These are phyloP conservation scores for Pichia californica DNA, from an alignment of 805 yeast species.

Conservation along the genomic window DNA sequence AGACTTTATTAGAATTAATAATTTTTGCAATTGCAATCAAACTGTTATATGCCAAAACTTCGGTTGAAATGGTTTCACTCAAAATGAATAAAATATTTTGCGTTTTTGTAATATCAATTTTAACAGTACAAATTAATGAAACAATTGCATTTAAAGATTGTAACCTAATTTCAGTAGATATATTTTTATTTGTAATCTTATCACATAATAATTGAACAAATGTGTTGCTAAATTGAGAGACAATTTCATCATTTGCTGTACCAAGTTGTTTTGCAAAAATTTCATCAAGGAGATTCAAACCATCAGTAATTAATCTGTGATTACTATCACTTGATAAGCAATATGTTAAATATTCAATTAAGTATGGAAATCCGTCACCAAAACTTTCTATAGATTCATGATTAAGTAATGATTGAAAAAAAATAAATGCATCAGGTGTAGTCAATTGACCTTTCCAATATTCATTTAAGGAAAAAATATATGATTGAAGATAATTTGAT, in stretches of 20 bases:
- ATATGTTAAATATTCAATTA: slow-evolving; percentile 17
- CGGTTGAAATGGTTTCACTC: slow-evolving; percentile 21
- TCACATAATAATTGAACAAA: slow-evolving; percentile 17
- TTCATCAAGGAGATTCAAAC: slow-evolving; percentile 18
- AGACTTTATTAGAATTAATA: slow-evolving; percentile 9
- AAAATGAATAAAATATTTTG: slow-evolving; percentile 18
- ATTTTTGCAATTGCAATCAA: slow-evolving; percentile 19
- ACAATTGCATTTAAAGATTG: slow-evolving; percentile 21
- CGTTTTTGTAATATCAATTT: not conserved
- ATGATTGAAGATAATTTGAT: slow-evolving; percentile 14
- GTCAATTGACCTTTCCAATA: slow-evolving; percentile 17
- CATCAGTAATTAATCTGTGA: slow-evolving; percentile 29
- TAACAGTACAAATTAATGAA: slow-evolving; percentile 14
- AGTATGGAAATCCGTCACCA: slow-evolving; percentile 21
- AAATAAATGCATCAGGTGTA: slow-evolving; percentile 30
- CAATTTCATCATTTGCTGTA: slow-evolving; percentile 1
- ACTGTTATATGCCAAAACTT: slow-evolving; percentile 22
- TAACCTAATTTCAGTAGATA: slow-evolving; percentile 29
- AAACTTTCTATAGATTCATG: slow-evolving; percentile 28
- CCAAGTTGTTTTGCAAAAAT: slow-evolving; percentile 16
- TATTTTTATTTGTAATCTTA: slow-evolving; percentile 25
- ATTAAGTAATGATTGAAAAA: slow-evolving; percentile 30
- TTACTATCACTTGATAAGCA: slow-evolving; percentile 20
- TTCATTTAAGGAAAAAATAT: slow-evolving; percentile 15
- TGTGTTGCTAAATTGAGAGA: slow-evolving; percentile 2